phyloP scores from a whole-genome alignment of 1,284 basidiomycete genomes.

The Vanrija sp. region DNA sequence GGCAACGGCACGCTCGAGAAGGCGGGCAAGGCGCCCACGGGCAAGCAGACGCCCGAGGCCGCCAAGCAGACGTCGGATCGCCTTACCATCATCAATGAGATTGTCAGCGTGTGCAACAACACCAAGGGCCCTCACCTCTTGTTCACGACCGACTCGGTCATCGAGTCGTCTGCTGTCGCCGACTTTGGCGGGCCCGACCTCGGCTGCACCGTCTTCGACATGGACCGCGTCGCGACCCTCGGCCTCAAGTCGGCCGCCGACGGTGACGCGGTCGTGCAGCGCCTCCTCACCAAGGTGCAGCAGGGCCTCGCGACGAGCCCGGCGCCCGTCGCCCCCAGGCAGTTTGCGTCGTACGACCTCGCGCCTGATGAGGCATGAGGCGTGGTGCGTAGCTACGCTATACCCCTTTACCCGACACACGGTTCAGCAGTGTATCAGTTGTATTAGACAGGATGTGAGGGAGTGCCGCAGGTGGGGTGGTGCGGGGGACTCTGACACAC shows the following conservation, averaged over 20 bases:
- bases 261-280: background rate
- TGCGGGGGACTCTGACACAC: no score
- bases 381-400: no score
- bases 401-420: no score
- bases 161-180: constrained; percentile 8
- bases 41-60: constrained; percentile 4
- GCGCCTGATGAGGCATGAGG: no score
- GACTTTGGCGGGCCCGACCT: constrained; percentile 17
- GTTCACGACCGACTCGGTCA: constrained; percentile 10
- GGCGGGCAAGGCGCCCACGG: constrained; percentile 3
- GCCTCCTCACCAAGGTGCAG: background rate
- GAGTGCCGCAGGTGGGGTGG: no score
- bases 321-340: no score
- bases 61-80: constrained; percentile 14
- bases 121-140: constrained; percentile 13
- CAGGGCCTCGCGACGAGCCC: no score
- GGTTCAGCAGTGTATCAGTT: no score
- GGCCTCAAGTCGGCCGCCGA: background rate
- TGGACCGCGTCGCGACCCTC: background rate
- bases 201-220: background rate
- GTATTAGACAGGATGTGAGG: no score
- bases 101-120: constrained; percentile 15
- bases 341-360: no score
- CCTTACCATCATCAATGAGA: constrained; percentile 13
- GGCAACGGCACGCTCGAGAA: constrained; percentile 2